Evolutionary conservation across 1,284 basidiomycete genomes (phyloP).

Genomic region (Ceratobasidium papillatum): DNA sequence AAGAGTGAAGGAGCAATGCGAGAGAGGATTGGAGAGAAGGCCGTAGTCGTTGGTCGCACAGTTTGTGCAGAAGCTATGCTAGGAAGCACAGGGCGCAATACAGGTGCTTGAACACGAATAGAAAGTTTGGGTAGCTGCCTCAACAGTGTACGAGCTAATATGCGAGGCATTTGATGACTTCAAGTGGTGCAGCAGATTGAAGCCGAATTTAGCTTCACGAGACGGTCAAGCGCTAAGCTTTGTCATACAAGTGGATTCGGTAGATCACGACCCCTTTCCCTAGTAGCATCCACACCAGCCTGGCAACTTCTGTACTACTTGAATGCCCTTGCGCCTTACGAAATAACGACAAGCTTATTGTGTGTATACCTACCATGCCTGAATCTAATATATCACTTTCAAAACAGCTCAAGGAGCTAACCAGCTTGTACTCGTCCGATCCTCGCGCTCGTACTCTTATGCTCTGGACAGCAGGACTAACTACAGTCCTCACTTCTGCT

Average conservation of each 20-base stretch:
- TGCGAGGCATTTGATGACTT: slow-evolving; percentile 37
- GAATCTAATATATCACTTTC: slow-evolving; percentile 10
- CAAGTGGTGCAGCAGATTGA: background rate
- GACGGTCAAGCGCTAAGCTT: background rate
- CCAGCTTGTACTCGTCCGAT: slow-evolving; percentile 13
- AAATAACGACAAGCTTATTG: background rate
- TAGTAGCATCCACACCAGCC: background rate
- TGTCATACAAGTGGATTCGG: background rate
- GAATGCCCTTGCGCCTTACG: background rate
- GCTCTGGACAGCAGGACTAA: slow-evolving; percentile 16
- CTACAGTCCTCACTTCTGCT: background rate
- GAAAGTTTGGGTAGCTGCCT: slow-evolving; percentile 1
- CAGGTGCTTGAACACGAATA: background rate
- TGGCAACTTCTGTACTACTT: background rate
- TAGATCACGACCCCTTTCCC: slow-evolving; percentile 1
- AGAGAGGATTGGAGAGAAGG: slow-evolving; percentile 39
- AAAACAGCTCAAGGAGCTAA: slow-evolving; percentile 26
- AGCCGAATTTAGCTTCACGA: background rate
- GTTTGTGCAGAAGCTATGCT: background rate
- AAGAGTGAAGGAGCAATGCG: slow-evolving; percentile 24
- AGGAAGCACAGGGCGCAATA: background rate
- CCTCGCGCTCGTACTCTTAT: slow-evolving; percentile 18
- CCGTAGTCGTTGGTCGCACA: slow-evolving; percentile 3
- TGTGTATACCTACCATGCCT: background rate
- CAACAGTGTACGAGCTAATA: slow-evolving; percentile 21